These are phyloP conservation scores for Draba incana DNA, from an alignment of 345 rosid species.

Conservation along the genomic window DNA sequence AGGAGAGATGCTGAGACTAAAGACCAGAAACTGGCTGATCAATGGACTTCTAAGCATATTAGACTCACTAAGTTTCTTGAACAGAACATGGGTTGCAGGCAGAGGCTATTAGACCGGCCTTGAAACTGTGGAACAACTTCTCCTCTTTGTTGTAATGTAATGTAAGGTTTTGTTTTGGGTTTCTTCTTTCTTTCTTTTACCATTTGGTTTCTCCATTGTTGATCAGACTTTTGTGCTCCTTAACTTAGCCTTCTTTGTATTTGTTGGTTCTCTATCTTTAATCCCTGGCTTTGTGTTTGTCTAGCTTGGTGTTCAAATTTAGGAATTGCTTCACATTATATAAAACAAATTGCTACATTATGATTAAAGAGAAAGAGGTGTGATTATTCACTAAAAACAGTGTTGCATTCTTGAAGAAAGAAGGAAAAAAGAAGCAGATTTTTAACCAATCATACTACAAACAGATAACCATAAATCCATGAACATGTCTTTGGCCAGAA, in stretches of 20 bases:
- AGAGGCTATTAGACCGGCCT: slow-evolving; percentile 48
- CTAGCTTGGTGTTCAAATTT: slow-evolving; percentile 16
- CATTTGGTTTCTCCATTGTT: slow-evolving; percentile 18
- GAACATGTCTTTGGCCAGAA: slow-evolving; percentile 26
- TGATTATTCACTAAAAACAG: slow-evolving; percentile 32
- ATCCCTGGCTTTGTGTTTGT: slow-evolving; percentile 16
- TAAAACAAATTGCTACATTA: slow-evolving; percentile 23
- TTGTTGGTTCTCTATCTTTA: slow-evolving; percentile 27
- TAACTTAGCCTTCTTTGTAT: slow-evolving; percentile 29
- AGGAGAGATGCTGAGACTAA: slow-evolving; percentile 84
- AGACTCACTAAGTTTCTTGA: slow-evolving; percentile 80
- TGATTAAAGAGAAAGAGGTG: slow-evolving; percentile 20
- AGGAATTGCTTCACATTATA: slow-evolving; percentile 1
- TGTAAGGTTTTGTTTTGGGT: slow-evolving; percentile 20
- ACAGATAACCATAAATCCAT: slow-evolving; percentile 25
- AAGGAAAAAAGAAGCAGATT: not conserved
- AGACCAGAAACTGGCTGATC: slow-evolving; percentile 90
- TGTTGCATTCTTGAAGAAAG: slow-evolving; percentile 22
- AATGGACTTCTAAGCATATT: slow-evolving; percentile 74
- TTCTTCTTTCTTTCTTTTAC: not conserved
- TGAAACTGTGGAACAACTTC: slow-evolving; percentile 13
- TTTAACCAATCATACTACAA: slow-evolving; percentile 26
- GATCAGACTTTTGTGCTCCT: slow-evolving; percentile 19
- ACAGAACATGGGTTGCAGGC: slow-evolving; percentile 63
- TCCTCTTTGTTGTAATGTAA: slow-evolving; percentile 24